Evolutionary conservation across 805 yeast species (phyloP).

Genomic region (Teunomyces atbi): DNA sequence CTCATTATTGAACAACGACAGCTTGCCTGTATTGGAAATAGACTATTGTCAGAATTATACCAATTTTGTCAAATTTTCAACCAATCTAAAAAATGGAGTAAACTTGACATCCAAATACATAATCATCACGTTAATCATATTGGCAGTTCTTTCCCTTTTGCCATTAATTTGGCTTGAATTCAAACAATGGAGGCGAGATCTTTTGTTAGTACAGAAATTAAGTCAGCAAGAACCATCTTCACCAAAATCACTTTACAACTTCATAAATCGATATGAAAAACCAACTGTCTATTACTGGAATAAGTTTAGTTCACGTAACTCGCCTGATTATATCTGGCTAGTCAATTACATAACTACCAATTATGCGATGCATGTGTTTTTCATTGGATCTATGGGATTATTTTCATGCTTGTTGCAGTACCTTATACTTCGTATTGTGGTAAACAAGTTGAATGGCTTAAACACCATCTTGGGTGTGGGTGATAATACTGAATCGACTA

Average conservation of each 20-base stretch:
- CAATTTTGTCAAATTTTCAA: conserved; percentile 40
- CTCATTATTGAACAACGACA: not conserved
- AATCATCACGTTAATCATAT: conserved; percentile 27
- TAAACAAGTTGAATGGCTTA: not conserved
- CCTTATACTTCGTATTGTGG: conserved; percentile 36
- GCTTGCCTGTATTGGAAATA: conserved; percentile 8
- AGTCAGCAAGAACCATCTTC: conserved; percentile 3
- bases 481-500: not conserved
- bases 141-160: conserved; percentile 40
- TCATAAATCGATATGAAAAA: conserved; percentile 7
- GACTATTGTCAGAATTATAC: conserved; percentile 38
- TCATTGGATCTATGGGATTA: conserved; percentile 58
- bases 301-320: not conserved
- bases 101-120: conserved; percentile 37
- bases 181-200: conserved; percentile 44
- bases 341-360: conserved; percentile 48
- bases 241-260: conserved; percentile 3
- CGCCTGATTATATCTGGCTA: conserved; percentile 6
- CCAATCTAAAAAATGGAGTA: conserved; percentile 27
- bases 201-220: conserved; percentile 19
- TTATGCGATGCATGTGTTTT: conserved; percentile 48
- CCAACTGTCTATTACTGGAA: conserved; percentile 6
- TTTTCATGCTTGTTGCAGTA: conserved; percentile 54
- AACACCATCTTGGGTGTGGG: not conserved
- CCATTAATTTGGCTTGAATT: conserved; percentile 47